Evolutionary conservation across 768 basidiomycete species (phyloP).

Genomic region (Leccinum boreale): DNA sequence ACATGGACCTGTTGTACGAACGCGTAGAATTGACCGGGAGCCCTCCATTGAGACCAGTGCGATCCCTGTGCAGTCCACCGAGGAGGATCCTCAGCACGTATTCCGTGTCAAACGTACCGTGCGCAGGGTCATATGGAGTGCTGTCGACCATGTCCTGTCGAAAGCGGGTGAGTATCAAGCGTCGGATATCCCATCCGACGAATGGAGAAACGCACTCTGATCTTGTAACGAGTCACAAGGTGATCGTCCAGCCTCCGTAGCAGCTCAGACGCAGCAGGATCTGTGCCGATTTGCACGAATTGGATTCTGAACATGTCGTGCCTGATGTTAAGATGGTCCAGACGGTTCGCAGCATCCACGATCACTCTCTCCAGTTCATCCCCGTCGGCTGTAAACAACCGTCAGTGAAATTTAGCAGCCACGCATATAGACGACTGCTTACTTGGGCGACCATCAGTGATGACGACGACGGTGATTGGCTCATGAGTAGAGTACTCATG

Average conservation of each 20-base stretch:
- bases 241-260: constrained; percentile 41
- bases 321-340: constrained; percentile 35
- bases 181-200: not conserved
- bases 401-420: not conserved
- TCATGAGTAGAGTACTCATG: constrained; percentile 28
- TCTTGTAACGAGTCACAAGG: constrained; percentile 29
- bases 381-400: constrained; percentile 23
- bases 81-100: constrained; percentile 35
- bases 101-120: constrained; percentile 31
- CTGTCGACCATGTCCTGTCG: constrained; percentile 46
- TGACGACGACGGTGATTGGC: constrained; percentile 35
- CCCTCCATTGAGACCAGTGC: constrained; percentile 5
- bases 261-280: constrained; percentile 35
- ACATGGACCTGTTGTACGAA: not conserved
- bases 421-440: constrained; percentile 12
- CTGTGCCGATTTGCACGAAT: constrained; percentile 45
- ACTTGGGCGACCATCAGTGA: constrained; percentile 41
- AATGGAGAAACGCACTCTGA: constrained; percentile 20
- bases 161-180: not conserved
- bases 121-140: constrained; percentile 34
- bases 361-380: constrained; percentile 28
- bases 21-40: not conserved
- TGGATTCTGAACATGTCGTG: constrained; percentile 43
- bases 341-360: constrained; percentile 36
- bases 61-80: constrained; percentile 22